Evolutionary conservation across 176 grass and related monocot species (phyloP), one percentile per base, ranked within the genome.

Genomic region (Tillandsia leiboldiana): DNA sequence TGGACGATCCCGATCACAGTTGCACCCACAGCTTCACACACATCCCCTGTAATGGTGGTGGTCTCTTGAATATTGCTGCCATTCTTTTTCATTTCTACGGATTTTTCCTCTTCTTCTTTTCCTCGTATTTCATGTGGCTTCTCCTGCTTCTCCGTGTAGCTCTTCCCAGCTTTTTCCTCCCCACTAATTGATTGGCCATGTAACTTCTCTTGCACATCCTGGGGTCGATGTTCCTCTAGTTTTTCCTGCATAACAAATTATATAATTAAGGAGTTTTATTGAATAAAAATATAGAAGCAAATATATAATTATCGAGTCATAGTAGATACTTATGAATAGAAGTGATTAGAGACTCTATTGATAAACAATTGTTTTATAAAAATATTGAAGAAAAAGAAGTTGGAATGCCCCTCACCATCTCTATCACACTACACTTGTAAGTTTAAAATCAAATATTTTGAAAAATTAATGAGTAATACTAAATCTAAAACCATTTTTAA

Each of bases 21-120:
- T 51, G 81, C 81, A 51, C 92, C 92, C 29, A 91, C 73, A 24
- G 78, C 84, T 72, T 89, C 83, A 63, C 77, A 77, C 2, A 87
- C 65, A 67, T 85, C 85, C 3, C 81, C 86, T 2, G 69, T 51
- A 1, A 79, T 47, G 70, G 80, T 89, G 0, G 74, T 75, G 27
- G 12, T 82, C 1, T 20, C 54, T 1, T 3, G 59, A n/a, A 0
- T 26, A 62, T 9, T 23, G 1, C 54, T 65, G 23, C 54, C 48
- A 49, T 49, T 75, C 12, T 67, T 69, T 65, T 70, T 63, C 12
- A 57, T 54, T 11, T n/a, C 76, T 24, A 59, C 24, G 0, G 24
- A 65, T 0, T 26, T 49, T 50, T 84, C 49, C 28, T 71, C 67
- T 17, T 13, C 64, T 51, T 70, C 52, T 48, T 70, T 52, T 23